A percentile compares a stretch with the other conserved stretches of the same genome.
These are phyloP conservation scores for Xylaria digitata DNA, from an alignment of 2,329 filamentous ascomycete genomes.

Conservation along the genomic window DNA sequence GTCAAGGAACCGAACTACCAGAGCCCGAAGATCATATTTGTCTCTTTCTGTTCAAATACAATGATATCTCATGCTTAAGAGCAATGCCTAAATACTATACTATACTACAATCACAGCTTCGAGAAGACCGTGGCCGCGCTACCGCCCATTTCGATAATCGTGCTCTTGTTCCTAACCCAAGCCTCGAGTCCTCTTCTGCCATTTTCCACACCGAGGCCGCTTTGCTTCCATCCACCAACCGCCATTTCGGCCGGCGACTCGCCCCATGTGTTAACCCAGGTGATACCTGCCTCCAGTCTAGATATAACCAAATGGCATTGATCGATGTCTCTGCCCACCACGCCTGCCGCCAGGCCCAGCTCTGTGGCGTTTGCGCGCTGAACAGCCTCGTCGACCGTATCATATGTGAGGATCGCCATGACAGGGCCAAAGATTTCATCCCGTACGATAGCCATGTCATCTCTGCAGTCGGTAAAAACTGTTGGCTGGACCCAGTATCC, in stretches of 20 bases:
- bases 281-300: conserved; percentile 83
- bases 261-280: conserved; percentile 95
- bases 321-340: conserved; percentile 82
- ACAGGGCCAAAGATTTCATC: conserved; percentile 94
- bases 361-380: conserved; percentile 79
- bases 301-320: conserved; percentile 77
- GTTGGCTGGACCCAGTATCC: conserved; percentile 91
- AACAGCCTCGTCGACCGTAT: conserved; percentile 75
- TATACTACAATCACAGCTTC: conserved; percentile 64
- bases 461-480: conserved; percentile 86
- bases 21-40: no score
- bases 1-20: no score
- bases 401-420: conserved; percentile 82
- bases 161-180: conserved; percentile 90
- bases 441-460: conserved; percentile 80
- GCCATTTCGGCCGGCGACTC: conserved; percentile 92
- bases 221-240: conserved; percentile 92
- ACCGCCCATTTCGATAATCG: conserved; percentile 83
- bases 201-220: conserved; percentile 88
- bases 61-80: not conserved
- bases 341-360: conserved; percentile 83
- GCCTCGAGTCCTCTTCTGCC: conserved; percentile 81
- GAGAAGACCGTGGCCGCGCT: conserved; percentile 78
- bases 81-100: not conserved
- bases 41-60: not conserved